phyloP scores from a whole-genome alignment of 225 moss, liverwort and hornwort species.

The Ulota crispa region DNA sequence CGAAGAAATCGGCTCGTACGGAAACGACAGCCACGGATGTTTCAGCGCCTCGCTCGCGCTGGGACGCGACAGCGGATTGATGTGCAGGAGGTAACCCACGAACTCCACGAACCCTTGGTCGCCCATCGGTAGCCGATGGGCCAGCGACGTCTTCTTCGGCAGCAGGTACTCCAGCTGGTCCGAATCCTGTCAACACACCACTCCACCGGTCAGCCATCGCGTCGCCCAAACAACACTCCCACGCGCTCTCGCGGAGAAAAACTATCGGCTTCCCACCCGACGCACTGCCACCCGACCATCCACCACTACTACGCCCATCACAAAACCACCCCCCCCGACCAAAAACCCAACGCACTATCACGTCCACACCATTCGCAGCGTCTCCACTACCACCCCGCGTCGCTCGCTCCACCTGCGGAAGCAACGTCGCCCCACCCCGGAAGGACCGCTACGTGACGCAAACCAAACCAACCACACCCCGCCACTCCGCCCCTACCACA shows the following conservation, averaged over 20 bases:
- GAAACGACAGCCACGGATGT: conserved; percentile 94
- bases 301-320: neutral
- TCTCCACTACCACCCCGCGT: neutral
- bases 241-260: neutral
- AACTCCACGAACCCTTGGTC: conserved; percentile 97
- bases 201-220: neutral
- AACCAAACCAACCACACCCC: conserved; percentile 31
- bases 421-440: conserved; percentile 43
- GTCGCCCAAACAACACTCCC: neutral
- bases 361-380: neutral
- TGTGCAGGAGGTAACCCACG: conserved; percentile 74
- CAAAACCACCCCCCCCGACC: neutral
- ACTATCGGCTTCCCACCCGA: neutral
- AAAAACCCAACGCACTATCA: neutral
- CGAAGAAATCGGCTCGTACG: conserved; percentile 89
- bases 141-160: conserved; percentile 88
- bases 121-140: conserved; percentile 93
- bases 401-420: neutral
- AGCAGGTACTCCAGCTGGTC: conserved; percentile 81
- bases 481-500: neutral
- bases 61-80: conserved; percentile 73
- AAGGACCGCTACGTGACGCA: conserved; percentile 44
- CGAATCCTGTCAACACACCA: conserved; percentile 58
- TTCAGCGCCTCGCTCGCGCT: conserved; percentile 83
- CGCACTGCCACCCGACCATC: neutral